Evolutionary conservation across 805 yeast genomes (phyloP).

Genomic region (Candida krabiensis): DNA sequence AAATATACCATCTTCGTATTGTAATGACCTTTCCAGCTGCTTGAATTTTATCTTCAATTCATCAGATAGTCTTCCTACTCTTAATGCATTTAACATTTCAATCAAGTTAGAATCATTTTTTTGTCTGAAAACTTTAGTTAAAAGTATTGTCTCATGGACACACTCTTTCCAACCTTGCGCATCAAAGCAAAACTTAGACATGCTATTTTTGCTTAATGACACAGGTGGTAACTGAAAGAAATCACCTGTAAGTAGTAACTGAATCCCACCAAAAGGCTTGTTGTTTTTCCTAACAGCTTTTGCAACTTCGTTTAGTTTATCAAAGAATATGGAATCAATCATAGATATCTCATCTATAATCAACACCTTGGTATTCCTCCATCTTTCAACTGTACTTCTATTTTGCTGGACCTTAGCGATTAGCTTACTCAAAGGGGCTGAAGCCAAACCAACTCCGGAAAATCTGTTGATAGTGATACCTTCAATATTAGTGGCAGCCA

Average conservation of each 20-base stretch:
- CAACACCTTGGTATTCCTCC: slow-evolving; percentile 70
- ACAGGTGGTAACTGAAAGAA: slow-evolving; percentile 96
- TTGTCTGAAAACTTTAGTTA: slow-evolving; percentile 86
- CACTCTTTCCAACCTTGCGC: slow-evolving; percentile 65
- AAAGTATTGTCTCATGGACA: slow-evolving; percentile 63
- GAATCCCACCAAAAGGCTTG: slow-evolving; percentile 92
- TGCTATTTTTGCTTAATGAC: slow-evolving; percentile 37
- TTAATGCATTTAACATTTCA: slow-evolving; percentile 74
- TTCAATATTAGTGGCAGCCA: slow-evolving; percentile 93
- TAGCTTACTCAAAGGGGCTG: slow-evolving; percentile 46
- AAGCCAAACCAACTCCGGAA: slow-evolving; percentile 83
- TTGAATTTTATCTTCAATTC: slow-evolving; percentile 49
- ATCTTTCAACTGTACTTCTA: slow-evolving; percentile 44
- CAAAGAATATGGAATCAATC: slow-evolving; percentile 80
- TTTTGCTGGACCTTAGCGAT: slow-evolving; percentile 49
- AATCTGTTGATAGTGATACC: slow-evolving; percentile 86
- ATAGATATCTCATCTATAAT: slow-evolving; percentile 93
- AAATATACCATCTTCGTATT: slow-evolving; percentile 68
- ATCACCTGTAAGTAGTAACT: slow-evolving; percentile 88
- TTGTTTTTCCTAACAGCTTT: slow-evolving; percentile 45
- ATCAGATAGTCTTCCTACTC: slow-evolving; percentile 65
- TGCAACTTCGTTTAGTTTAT: slow-evolving; percentile 73
- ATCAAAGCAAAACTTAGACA: slow-evolving; percentile 68
- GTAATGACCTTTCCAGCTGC: slow-evolving; percentile 55
- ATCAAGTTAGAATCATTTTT: slow-evolving; percentile 75